Conservation (phyloP, 495 filamentous ascomycete species). For the Talaromyces trachyspermus region DNA sequence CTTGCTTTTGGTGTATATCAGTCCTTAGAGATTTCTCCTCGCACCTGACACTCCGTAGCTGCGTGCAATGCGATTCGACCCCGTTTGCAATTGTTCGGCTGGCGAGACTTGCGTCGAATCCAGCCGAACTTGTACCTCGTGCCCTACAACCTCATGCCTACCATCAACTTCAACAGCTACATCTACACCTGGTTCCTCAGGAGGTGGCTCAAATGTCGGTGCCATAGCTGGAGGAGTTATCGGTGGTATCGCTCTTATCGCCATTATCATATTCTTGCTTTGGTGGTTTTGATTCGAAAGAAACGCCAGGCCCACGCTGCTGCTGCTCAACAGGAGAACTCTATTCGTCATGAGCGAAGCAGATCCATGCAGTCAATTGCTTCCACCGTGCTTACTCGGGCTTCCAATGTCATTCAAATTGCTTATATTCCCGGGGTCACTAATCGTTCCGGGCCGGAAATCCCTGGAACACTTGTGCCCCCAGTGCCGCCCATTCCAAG, state of each 20-base stretch:
- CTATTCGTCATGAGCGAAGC: constrained; percentile 37
- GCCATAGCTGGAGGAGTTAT: constrained; percentile 82
- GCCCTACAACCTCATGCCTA: constrained; percentile 54
- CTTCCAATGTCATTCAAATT: constrained; percentile 98
- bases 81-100: neutral
- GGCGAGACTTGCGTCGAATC: constrained; percentile 5
- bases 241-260: constrained; percentile 64
- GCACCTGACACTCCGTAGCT: constrained; percentile 4
- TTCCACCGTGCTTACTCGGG: constrained; percentile 88
- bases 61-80: neutral
- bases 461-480: constrained; percentile 75
- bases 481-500: constrained; percentile 89
- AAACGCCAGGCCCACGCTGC: constrained; percentile 52
- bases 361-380: constrained; percentile 89
- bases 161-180: constrained; percentile 29
- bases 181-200: constrained; percentile 14
- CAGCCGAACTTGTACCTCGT: constrained; percentile 40
- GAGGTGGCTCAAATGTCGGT: constrained; percentile 53
- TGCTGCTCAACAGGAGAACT: constrained; percentile 32
- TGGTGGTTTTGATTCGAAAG: constrained; percentile 81
- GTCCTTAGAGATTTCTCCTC: constrained; percentile 4
- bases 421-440: constrained; percentile 98
- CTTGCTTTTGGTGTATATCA: too few relatives aligned
- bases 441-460: constrained; percentile 77
- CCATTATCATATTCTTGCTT: constrained; percentile 64